These are phyloP conservation scores for Hanseniaspora thailandica DNA, from an alignment of 805 yeast species.

Conservation along the genomic window DNA sequence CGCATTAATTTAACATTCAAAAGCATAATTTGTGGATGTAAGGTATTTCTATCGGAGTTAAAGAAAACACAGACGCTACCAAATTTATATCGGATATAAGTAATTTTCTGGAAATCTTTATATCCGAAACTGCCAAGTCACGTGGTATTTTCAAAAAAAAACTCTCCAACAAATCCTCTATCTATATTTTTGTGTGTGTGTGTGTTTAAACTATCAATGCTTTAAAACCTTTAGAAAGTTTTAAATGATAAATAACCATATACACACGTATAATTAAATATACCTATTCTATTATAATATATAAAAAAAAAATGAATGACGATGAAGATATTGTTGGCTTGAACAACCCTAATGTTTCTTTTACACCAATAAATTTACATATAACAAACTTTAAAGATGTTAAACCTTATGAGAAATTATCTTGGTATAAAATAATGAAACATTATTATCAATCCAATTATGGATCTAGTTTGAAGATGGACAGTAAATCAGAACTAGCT, in stretches of 20 bases:
- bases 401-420: neutral
- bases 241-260: neutral
- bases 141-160: neutral
- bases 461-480: conserved; percentile 4
- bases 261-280: neutral
- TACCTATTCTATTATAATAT: neutral
- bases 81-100: too few species aligned
- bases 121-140: too few species aligned
- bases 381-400: neutral
- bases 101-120: too few species aligned
- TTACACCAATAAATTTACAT: neutral
- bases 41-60: too few species aligned
- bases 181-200: neutral
- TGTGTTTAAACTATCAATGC: neutral
- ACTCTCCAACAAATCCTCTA: neutral
- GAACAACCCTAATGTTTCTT: conserved; percentile 6
- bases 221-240: neutral
- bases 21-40: neutral
- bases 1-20: neutral
- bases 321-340: neutral
- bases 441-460: conserved; percentile 9
- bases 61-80: too few species aligned
- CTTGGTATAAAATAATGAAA: conserved; percentile 6
- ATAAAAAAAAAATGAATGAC: neutral
- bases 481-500: neutral